Base-by-base conservation (phyloP, 1,284 basidiomycete genomes). In the Apiotrichum domesticum region DNA sequence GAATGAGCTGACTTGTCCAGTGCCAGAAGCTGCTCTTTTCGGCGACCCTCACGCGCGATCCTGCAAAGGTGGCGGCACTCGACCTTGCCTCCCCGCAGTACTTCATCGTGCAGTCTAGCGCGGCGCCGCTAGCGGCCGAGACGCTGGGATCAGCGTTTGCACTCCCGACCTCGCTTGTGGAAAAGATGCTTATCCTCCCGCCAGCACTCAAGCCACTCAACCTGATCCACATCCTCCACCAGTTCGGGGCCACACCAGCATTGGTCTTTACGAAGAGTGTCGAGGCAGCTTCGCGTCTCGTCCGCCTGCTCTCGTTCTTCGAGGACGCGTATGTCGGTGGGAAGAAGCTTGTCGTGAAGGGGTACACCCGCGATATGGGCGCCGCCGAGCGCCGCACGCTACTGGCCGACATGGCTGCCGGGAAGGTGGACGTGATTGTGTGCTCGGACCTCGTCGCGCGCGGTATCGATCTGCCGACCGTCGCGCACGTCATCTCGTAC, bases 11-110 rank as follows among this genome's bases (percentile, higher is more conserved):
- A 51, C 46, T 72, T 80, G 6, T 32, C 11, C 86, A 90, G 52
- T 95, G 94, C 63, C 95, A 98, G 72, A 98, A 98, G 70, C 81
- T 99, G 6, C 80, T 99, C 3, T 98, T 98, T 78, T 97, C 94
- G 1, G 96, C 96, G 0, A 99, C 96, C 0, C 81, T 98, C 29
- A 97, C 93, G 1, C 84, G 88, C 6, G 94, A 98, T 76, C 95
- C 96, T 0, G 86, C 88, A 32, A 95, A 93, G 71, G 87, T 98
- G 47, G 85, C 87, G 1, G 85, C 90, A 0, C 80, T 98, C 34
- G 83, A 86, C 35, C 79, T 99, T 29, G 79, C 84, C 51, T 78
- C 88, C 56, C 89, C 95, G 1, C 87, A 88, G 67, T 98, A 96
- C 76, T 88, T 95, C 63, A 83, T 95, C 45, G 87, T 98, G 9